phyloP scores from a whole-genome alignment of 257 asterid species.

The Solanum infundibuliforme region DNA sequence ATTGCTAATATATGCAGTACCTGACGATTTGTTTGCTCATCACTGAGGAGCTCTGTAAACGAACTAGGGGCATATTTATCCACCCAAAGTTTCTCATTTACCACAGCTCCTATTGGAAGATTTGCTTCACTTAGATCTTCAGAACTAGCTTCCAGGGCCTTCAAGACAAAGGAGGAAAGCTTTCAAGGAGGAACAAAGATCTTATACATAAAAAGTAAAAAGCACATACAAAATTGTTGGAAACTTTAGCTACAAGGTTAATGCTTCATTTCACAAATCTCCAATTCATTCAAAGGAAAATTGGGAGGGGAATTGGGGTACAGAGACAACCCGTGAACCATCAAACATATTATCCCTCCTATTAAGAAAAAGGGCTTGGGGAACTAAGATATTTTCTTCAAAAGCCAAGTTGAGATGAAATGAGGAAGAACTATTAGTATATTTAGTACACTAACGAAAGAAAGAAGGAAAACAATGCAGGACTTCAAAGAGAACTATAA shows the following conservation, averaged over 20 bases:
- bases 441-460: neutral
- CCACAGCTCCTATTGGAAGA: conserved; percentile 28
- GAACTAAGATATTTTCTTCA: neutral
- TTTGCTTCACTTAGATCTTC: conserved; percentile 32
- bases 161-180: conserved; percentile 9
- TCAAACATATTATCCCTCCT: neutral
- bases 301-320: neutral
- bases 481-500: neutral
- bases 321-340: neutral
- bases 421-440: neutral
- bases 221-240: neutral
- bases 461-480: neutral
- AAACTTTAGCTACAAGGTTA: neutral
- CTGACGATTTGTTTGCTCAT: conserved; percentile 96
- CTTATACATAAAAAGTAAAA: neutral
- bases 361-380: neutral
- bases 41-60: conserved; percentile 96
- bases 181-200: neutral
- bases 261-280: neutral
- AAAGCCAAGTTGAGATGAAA: neutral
- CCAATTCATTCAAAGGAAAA: neutral
- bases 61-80: conserved; percentile 94
- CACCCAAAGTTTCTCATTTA: conserved; percentile 83
- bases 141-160: conserved; percentile 74
- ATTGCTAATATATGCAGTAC: conserved; percentile 20